Conservation (phyloP, 1,284 basidiomycete genomes). For the Rugosomyces carneus region DNA sequence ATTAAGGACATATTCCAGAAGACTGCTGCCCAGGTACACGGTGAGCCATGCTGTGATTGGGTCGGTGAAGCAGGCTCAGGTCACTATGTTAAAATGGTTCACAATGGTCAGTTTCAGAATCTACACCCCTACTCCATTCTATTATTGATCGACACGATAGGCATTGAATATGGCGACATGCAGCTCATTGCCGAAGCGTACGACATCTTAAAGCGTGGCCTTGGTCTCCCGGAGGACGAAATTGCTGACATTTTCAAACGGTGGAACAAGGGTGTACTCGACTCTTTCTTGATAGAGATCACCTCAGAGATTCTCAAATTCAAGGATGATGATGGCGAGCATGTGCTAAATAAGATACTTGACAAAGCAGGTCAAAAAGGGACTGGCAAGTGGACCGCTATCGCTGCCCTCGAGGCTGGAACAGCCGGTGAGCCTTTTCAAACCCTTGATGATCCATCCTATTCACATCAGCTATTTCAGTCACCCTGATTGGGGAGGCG, state of each 20-base stretch:
- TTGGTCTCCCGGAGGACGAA: conserved; percentile 79
- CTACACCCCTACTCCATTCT: conserved; percentile 5
- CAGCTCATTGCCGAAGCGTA: conserved; percentile 98
- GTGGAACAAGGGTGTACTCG: conserved; percentile 99
- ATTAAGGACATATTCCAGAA: conserved; percentile 99
- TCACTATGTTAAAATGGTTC: conserved; percentile 99
- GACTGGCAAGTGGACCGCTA: conserved; percentile 99
- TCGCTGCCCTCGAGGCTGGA: conserved; percentile 95
- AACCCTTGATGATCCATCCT: conserved; percentile 9
- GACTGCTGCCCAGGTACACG: conserved; percentile 91
- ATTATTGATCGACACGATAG: conserved; percentile 30
- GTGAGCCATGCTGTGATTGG: conserved; percentile 99
- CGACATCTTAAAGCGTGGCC: conserved; percentile 96
- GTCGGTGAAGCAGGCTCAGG: conserved; percentile 93
- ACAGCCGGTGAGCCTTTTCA: conserved; percentile 56
- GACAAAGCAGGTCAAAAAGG: conserved; percentile 98
- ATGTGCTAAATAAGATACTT: conserved; percentile 91
- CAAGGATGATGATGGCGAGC: conserved; percentile 93
- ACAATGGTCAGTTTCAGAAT: conserved; percentile 69
- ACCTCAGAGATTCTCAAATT: conserved; percentile 92
- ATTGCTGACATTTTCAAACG: conserved; percentile 85
- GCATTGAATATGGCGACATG: conserved; percentile 99
- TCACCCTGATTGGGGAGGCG: conserved; percentile 98
- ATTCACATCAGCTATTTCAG: conserved; percentile 33
- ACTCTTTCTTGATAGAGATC: conserved; percentile 99